These are phyloP conservation scores for Thalassiosira exigua DNA, from an alignment of 352 stramenopile species.

Conservation along the genomic window DNA sequence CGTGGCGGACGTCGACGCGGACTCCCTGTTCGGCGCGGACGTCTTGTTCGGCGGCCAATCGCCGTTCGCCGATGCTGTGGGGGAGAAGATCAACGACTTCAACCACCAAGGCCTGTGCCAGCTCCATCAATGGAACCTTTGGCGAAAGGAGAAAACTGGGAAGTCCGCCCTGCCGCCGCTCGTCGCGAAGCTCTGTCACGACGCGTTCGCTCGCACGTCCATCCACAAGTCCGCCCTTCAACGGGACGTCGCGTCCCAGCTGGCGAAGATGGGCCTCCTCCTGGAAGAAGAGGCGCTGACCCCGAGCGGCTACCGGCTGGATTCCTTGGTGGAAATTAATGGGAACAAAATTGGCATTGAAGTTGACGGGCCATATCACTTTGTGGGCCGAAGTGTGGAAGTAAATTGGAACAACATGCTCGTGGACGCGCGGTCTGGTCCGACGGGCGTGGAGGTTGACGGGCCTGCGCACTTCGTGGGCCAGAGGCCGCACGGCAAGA, in stretches of 20 bases:
- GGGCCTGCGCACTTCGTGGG: conserved; percentile 2
- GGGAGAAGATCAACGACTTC: conserved; percentile 10
- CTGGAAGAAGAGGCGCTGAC: conserved; percentile 15
- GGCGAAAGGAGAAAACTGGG: conserved; percentile 13
- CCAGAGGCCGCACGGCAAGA: background rate
- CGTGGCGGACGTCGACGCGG: conserved; percentile 45
- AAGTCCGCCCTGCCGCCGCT: background rate
- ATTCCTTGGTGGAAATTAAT: conserved; percentile 5
- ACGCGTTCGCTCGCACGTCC: conserved; percentile 2
- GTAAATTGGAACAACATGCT: too few species aligned
- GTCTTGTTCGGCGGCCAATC: too few species aligned
- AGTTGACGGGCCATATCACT: conserved; percentile 24
- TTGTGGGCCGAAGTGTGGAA: conserved; percentile 13
- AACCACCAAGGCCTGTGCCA: conserved; percentile 13
- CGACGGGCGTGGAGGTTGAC: conserved; percentile 1
- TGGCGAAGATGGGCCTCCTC: background rate
- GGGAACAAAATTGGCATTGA: conserved; percentile 24
- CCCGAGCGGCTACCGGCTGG: conserved; percentile 16
- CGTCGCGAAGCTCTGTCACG: conserved; percentile 2
- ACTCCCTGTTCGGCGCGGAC: conserved; percentile 24
- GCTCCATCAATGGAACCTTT: conserved; percentile 29
- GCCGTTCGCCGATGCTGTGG: background rate
- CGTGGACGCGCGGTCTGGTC: too few species aligned
- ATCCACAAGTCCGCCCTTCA: conserved; percentile 11
- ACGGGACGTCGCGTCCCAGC: conserved; percentile 3